Evolutionary conservation across 2,329 filamentous ascomycete species (phyloP), one percentile per base, ranked within the genome.

Genomic region (Fusarium aywerte): DNA sequence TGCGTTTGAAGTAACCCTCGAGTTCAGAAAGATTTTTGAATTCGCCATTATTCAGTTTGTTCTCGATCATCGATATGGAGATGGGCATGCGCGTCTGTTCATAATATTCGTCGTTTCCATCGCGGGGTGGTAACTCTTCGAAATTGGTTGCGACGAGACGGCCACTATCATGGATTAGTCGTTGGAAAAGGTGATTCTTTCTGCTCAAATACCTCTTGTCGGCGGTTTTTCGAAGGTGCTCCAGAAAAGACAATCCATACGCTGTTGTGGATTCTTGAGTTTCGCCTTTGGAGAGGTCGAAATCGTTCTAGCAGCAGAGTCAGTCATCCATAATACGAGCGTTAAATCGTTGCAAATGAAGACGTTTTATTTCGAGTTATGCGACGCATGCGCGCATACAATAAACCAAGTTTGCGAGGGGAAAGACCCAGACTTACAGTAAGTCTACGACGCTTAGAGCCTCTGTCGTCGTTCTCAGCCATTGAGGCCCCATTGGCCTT

Each of bases 1-100:
- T 91, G 66, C 93, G 89, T 81, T 96, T 96, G 75, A 95, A 87
- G 76, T 94, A 94, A 74, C 91, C 90, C 78, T 97, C 93, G 13
- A 97, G 81, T 48, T 90, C 84, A 7, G 92, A 89, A 47, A 97
- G 83, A 50, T 81, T 90, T 15, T 84, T 76, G 75, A 97, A 96
- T 67, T 89, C 85, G 71, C 86, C 82, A 48, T 87, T 83, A 51
- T 87, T 84, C 49, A 97, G 83, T 78, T 92, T 95, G 43, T 83
- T 83, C 81, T 96, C 91, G 62, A 96, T 90, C 3, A 85, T 90
- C 70, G 90, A 85, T 43, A 97, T 82, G 0, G 93, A 92, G 62
- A 97, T 88, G 3, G 93, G 93, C 76, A 96, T 86, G 67, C 88
- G 87, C 62, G 91, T 93, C 68, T 86, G 84, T 72, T 89, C 84